Base-by-base conservation (phyloP, 2,329 filamentous ascomycete species). In the Leptographium radiaticola region DNA sequence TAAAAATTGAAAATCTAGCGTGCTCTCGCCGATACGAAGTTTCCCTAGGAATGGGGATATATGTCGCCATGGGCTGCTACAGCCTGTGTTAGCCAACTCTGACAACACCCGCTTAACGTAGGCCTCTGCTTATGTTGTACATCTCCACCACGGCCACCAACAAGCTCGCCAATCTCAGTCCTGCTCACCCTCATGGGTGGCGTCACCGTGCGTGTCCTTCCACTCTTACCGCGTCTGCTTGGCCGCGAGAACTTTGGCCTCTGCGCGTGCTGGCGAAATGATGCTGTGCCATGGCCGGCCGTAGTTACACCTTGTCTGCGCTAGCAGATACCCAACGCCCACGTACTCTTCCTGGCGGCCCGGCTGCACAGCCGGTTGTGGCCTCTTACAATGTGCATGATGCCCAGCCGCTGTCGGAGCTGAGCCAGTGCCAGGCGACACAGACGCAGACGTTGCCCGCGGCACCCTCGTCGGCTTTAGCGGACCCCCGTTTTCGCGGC, bases 171-270 rank as follows among this genome's bases (percentile, higher is more conserved):
- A 66, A 68, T 48, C 58, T 68, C 65, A 52, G 61, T 67, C 53
- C 54, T 68, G n/a, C 64, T 64, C 2, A 65, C 65, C 16, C 60
- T 68, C 4, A 66, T 68, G 64, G 65, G 67, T 51, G 66, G 66
- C 53, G 63, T 67, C 31, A 65, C 66, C 50, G 61, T 62, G 25
- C 58, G 62, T 15, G 66, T 66, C 55, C 59, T 62, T 11, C 63
- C 65, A 10, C 56, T n/a, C n/a, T n/a, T 67, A 44, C 57, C 63
- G 0, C 52, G 51, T 10, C 57, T 69, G 25, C 58, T 68, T 49
- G 51, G 51, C 6, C 62, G 67, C 53, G 66, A 66, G 53, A 58
- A 68, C 60, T 65, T 66, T 56, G 67, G 67, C 20, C 60, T 69
- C 0, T 66, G 66, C 46, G 68, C 66, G 2, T 62, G 56, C 53